These are phyloP conservation scores for Pythium brachiatum DNA, from an alignment of 352 stramenopile genomes.

Conservation along the genomic window DNA sequence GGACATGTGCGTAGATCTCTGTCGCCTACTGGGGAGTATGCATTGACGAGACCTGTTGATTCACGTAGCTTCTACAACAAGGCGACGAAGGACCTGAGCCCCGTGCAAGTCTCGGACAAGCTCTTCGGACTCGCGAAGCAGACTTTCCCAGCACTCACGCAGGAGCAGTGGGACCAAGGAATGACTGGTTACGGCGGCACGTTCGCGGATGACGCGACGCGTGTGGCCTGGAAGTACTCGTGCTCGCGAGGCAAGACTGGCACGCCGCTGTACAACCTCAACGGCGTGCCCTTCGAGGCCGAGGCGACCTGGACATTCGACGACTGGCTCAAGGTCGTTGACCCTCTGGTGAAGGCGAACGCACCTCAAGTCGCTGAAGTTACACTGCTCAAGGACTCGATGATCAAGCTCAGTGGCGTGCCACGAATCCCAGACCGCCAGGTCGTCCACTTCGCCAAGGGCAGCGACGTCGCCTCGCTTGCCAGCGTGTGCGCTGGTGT, in stretches of 20 bases:
- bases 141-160: conserved; percentile 33
- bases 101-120: conserved; percentile 31
- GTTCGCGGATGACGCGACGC: conserved; percentile 24
- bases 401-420: conserved; percentile 39
- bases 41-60: not conserved
- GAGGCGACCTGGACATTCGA: conserved; percentile 32
- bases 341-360: conserved; percentile 34
- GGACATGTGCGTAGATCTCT: conserved; percentile 24
- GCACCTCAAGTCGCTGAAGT: not conserved
- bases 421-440: conserved; percentile 46
- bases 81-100: conserved; percentile 30
- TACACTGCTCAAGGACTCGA: conserved; percentile 20
- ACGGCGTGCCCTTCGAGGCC: conserved; percentile 35
- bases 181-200: conserved; percentile 38
- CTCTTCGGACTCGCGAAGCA: conserved; percentile 30
- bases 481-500: conserved; percentile 37
- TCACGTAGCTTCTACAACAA: conserved; percentile 30
- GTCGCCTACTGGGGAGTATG: not conserved
- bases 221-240: conserved; percentile 39
- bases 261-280: conserved; percentile 38
- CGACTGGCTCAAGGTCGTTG: conserved; percentile 34
- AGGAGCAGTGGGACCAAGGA: conserved; percentile 26
- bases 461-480: conserved; percentile 31
- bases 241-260: conserved; percentile 37
- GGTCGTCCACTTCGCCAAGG: conserved; percentile 49